These are phyloP conservation scores for Acanthamoeba comandoni DNA, from an alignment of 208 protist genomes.

Conservation along the genomic window DNA sequence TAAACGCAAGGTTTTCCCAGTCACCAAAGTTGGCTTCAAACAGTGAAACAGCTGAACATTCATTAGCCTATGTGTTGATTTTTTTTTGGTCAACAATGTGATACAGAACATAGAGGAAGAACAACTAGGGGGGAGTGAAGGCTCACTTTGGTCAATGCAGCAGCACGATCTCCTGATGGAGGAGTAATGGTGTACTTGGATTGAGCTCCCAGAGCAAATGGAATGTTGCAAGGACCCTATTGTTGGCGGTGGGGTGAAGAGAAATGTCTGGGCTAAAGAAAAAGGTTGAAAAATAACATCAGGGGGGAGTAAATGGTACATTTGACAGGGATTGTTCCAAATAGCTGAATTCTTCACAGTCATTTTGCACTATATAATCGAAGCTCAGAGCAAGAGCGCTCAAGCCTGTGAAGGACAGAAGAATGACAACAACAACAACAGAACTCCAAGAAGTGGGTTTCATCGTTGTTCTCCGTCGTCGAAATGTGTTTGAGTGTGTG, in stretches of 20 bases:
- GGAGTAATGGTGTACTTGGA: slow-evolving; percentile 14
- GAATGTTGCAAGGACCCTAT: slow-evolving; percentile 2
- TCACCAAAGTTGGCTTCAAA: slow-evolving; percentile 19
- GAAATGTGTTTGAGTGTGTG: too few relatives aligned
- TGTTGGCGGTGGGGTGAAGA: too few relatives aligned
- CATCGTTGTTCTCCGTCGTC: too few relatives aligned
- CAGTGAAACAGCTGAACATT: slow-evolving; percentile 8
- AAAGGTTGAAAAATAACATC: too few relatives aligned
- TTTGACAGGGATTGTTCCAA: too few relatives aligned
- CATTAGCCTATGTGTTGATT: neutral
- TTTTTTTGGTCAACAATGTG: neutral
- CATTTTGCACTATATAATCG: too few relatives aligned
- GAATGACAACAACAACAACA: too few relatives aligned
- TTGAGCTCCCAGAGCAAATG: neutral
- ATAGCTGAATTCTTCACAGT: too few relatives aligned
- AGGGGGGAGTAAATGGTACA: too few relatives aligned
- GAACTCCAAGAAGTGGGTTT: neutral
- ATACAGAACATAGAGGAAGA: neutral
- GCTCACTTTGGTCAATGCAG: slow-evolving; percentile 15
- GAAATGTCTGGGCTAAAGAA: too few relatives aligned
- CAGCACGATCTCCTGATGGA: slow-evolving; percentile 15
- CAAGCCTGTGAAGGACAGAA: too few relatives aligned
- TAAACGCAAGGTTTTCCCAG: neutral
- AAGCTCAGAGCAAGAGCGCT: too few relatives aligned
- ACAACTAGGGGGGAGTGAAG: neutral